Evolutionary conservation across 2,329 filamentous ascomycete species (phyloP), one percentile per base, ranked within the genome.

Genomic region (Kalaharituber pfeilii): DNA sequence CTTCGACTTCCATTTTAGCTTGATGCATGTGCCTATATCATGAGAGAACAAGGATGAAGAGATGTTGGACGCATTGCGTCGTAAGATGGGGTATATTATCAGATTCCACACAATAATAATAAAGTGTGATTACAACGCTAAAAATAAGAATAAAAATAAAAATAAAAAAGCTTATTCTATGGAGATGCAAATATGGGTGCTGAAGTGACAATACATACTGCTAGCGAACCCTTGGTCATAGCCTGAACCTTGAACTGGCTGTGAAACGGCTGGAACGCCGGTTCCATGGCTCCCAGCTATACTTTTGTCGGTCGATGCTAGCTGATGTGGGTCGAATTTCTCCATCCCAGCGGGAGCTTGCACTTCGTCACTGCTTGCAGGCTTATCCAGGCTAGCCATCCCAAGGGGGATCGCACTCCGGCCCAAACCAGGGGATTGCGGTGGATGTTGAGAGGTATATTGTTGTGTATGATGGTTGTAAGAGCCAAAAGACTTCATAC

Each of bases 401-500:
- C 66, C 56, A 61, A 67, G 55, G 57, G 64, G 61, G 64, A 68
- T 52, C 22, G 53, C 26, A 57, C 56, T n/a, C 54, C 60, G 33
- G 50, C 53, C 49, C 49, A 55, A 67, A 72, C 59, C 67, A 67
- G 56, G 71, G 64, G 56, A 49, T 51, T 59, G 57, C 54, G 44
- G 54, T n/a, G n/a, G n/a, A n/a, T n/a, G n/a, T n/a, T n/a, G n/a
- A n/a, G n/a, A n/a, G n/a, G n/a, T n/a, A n/a, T n/a, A n/a, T 58
- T 42, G 63, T 70, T 72, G 51, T 68, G 51, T 61, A 61, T 24
- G 71, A 70, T 65, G 71, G 71, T 15, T 69, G 4, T 53, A 58
- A 25, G 56, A 60, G 52, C 49, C 55, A 36, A 57, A 59, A 3
- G 58, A 60, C 49, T 51, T 59, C 39, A 61, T 57, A 47, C 58